Evolutionary conservation across 106 monocot genomes (phyloP), one percentile per base, ranked within the genome.

Genomic region (Apostasia shenzhenica): DNA sequence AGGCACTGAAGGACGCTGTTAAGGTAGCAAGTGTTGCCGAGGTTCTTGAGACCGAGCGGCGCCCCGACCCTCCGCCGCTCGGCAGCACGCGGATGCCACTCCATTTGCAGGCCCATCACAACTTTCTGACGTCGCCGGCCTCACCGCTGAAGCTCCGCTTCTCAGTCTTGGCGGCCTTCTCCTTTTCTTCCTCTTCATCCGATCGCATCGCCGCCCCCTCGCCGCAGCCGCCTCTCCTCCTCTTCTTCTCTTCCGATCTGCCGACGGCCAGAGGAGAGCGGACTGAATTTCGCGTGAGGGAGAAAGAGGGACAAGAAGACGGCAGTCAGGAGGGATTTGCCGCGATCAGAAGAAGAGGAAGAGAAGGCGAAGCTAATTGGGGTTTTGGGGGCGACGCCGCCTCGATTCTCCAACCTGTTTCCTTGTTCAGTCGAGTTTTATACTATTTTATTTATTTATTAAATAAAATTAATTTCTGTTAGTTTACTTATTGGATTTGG

Each of bases 1-100:
- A 95, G 83, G 84, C 95, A 95, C 82, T 95, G 95, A 62, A 95
- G 86, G 66, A 95, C 91, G 80, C 88, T 88, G 76, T 95, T 95
- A 76, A 95, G 83, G 79, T 95, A 95, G 80, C 95, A 91, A 51
- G 84, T 76, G 79, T 95, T 95, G 66, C 95, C 95, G 66, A 95
- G 88, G 66, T 95, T 95, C 67, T 80, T 82, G 7, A 95, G 91
- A 14, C 95, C 95, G 38, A 86, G 76, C 2, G 95, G 95, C 5
- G 84, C 75, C 7, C 78, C 76, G 43, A 61, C 68, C 70, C 70
- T 78, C 61, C 86, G 79, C 44, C 77, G 78, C 54, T 75, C 75
- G 14, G 68, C 45, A 50, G 46, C 55, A 38, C 68, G 70, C 73
- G 63, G 76, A 61, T 81, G 73, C 88, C 88, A 88, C 26, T 74